A percentile compares a stretch with the other conserved stretches of the same genome.
phyloP scores from a whole-genome alignment of 2,329 filamentous ascomycete species.

The Domatiomyces catenatus region DNA sequence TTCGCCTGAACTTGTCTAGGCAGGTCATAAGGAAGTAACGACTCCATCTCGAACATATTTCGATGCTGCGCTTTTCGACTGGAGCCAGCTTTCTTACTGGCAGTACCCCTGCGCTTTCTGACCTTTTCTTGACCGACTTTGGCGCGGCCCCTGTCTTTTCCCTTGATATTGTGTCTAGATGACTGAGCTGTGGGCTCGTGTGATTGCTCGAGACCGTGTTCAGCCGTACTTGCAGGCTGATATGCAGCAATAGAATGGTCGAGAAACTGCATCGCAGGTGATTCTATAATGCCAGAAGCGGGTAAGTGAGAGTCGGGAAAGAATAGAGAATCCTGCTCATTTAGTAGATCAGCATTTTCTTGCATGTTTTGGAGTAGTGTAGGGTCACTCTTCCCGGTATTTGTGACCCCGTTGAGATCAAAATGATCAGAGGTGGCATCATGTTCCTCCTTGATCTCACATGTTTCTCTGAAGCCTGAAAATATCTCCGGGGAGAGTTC shows the following conservation, averaged over 20 bases:
- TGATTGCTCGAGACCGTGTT: neutral
- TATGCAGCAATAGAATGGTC: neutral
- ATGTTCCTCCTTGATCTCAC: conserved; percentile 3
- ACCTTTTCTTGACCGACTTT: neutral
- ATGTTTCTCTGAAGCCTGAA: conserved; percentile 3
- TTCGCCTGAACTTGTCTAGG: conserved; percentile 4
- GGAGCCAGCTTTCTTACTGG: neutral
- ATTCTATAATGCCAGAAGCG: too few species aligned
- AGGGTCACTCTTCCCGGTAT: conserved; percentile 7
- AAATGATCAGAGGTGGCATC: conserved; percentile 7
- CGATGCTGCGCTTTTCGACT: neutral
- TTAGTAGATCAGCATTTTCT: conserved; percentile 1
- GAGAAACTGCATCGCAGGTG: neutral
- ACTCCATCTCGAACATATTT: conserved; percentile 12
- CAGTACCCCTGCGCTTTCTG: neutral
- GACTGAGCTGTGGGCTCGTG: neutral
- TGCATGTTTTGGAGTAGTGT: conserved; percentile 6
- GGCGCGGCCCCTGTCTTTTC: neutral
- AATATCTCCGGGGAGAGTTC: conserved; percentile 3
- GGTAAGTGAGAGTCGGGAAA: conserved; percentile 5
- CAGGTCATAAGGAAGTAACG: conserved; percentile 8
- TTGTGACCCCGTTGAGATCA: conserved; percentile 5
- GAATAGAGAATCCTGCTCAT: conserved; percentile 9
- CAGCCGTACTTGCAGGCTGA: neutral
- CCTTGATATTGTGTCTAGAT: neutral